A percentile compares a stretch with the other conserved stretches of the same genome.
Evolutionary conservation across 495 filamentous ascomycete genomes (phyloP).

Genomic region (Aspergillus taichungensis): DNA sequence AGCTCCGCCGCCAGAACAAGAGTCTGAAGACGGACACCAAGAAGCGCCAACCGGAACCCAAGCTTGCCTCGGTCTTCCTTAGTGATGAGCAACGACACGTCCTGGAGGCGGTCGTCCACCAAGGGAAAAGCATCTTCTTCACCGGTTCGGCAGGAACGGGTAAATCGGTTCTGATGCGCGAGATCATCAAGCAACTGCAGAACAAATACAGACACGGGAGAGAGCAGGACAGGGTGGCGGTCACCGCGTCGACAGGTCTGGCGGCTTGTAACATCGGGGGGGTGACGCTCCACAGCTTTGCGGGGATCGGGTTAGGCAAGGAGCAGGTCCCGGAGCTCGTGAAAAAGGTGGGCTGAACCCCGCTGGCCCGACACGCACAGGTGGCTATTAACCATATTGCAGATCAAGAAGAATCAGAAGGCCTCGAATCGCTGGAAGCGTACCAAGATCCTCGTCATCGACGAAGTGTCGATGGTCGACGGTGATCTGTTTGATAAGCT

Average conservation of each 20-base stretch:
- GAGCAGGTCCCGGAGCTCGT: constrained; percentile 73
- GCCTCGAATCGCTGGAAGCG: constrained; percentile 80
- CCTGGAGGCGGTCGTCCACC: constrained; percentile 65
- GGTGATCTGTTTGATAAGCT: constrained; percentile 96
- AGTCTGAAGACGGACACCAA: constrained; percentile 25
- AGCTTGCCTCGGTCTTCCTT: constrained; percentile 55
- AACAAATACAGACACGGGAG: constrained; percentile 58
- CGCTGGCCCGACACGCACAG: no score
- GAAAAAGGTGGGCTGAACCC: constrained; percentile 48
- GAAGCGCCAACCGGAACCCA: constrained; percentile 16
- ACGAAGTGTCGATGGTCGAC: constrained; percentile 98
- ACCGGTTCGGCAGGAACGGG: constrained; percentile 96
- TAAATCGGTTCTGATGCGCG: constrained; percentile 89
- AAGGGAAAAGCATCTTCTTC: constrained; percentile 87
- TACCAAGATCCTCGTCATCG: constrained; percentile 78
- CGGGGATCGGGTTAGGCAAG: constrained; percentile 92
- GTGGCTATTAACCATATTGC: background rate
- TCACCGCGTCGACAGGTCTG: constrained; percentile 91
- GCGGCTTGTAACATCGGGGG: constrained; percentile 96
- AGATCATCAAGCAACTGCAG: constrained; percentile 75
- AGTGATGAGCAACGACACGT: constrained; percentile 82
- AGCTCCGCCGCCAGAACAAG: constrained; percentile 55
- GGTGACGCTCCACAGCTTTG: constrained; percentile 91
- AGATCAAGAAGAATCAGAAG: constrained; percentile 79
- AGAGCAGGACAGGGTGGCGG: constrained; percentile 75